Percentiles rank a stretch among this genome's conserved stretches.
phyloP scores from a whole-genome alignment of 2,329 filamentous ascomycete species.

The Hypoxylon sp. region DNA sequence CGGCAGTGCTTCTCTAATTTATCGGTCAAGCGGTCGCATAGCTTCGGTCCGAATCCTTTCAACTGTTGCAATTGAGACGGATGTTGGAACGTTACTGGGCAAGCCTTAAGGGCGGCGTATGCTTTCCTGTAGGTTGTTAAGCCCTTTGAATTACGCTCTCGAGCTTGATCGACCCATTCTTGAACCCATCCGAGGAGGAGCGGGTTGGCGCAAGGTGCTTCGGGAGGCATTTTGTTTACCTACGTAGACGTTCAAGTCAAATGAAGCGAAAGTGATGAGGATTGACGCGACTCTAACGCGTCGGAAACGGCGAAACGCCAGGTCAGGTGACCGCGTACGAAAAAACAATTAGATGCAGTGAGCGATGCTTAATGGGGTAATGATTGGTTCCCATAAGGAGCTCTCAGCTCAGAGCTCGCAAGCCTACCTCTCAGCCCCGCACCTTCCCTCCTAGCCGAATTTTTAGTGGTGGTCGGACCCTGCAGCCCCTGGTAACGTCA shows the following conservation, averaged over 20 bases:
- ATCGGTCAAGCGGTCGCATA: slow-evolving; percentile 78
- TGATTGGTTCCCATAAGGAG: slow-evolving; percentile 18
- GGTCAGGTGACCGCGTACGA: slow-evolving; percentile 42
- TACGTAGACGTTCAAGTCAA: slow-evolving; percentile 15
- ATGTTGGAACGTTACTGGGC: slow-evolving; percentile 78
- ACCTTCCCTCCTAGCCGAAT: slow-evolving; percentile 11
- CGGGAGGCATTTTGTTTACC: slow-evolving; percentile 42
- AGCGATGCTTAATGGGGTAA: slow-evolving; percentile 19
- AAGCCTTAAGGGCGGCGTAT: slow-evolving; percentile 82
- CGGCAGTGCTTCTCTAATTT: slow-evolving; percentile 72
- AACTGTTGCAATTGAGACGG: slow-evolving; percentile 80
- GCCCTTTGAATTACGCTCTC: slow-evolving; percentile 78
- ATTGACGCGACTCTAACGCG: slow-evolving; percentile 36
- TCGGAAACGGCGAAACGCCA: slow-evolving; percentile 39
- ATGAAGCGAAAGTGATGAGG: background rate
- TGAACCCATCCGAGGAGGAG: slow-evolving; percentile 80
- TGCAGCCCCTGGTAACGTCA: slow-evolving; percentile 40
- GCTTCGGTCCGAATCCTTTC: slow-evolving; percentile 79
- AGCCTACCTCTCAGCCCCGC: slow-evolving; percentile 29
- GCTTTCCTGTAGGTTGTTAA: slow-evolving; percentile 81
- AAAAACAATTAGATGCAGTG: slow-evolving; percentile 10
- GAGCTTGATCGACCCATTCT: slow-evolving; percentile 80
- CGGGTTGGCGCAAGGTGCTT: slow-evolving; percentile 74
- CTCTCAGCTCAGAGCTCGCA: slow-evolving; percentile 31
- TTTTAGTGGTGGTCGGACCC: slow-evolving; percentile 25